A percentile compares a stretch with the other conserved stretches of the same genome.
Conservation (phyloP, 306 rosid species). For the Cucurbita pepo region DNA sequence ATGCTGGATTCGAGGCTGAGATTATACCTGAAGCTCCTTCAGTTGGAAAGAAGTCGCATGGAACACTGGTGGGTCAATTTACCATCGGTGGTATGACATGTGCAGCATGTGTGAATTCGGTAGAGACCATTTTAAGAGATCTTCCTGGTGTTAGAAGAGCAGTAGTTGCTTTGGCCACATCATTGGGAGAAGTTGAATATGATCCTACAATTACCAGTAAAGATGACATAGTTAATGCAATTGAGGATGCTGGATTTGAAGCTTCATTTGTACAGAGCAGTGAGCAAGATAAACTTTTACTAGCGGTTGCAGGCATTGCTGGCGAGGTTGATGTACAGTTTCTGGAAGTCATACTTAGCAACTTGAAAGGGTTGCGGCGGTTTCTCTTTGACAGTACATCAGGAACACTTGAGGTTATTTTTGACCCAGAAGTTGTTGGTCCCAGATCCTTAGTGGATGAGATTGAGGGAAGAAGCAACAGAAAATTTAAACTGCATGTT, state of each 20-base stretch:
- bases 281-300: slow-evolving; percentile 57
- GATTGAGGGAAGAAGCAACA: slow-evolving; percentile 51
- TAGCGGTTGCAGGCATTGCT: slow-evolving; percentile 56
- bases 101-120: slow-evolving; percentile 96
- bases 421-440: slow-evolving; percentile 70
- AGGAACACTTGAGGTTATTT: slow-evolving; percentile 51
- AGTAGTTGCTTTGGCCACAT: slow-evolving; percentile 86
- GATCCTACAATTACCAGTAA: slow-evolving; percentile 53
- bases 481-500: slow-evolving; percentile 54
- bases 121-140: slow-evolving; percentile 67
- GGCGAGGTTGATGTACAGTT: slow-evolving; percentile 38
- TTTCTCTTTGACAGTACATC: slow-evolving; percentile 44
- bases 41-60: slow-evolving; percentile 36
- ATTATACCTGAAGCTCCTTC: slow-evolving; percentile 59
- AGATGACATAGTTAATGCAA: slow-evolving; percentile 73
- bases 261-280: slow-evolving; percentile 73
- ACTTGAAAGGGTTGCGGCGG: slow-evolving; percentile 53
- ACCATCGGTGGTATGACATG: slow-evolving; percentile 95
- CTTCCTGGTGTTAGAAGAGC: slow-evolving; percentile 83
- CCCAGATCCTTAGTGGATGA: slow-evolving; percentile 83
- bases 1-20: slow-evolving; percentile 96
- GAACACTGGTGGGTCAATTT: slow-evolving; percentile 69
- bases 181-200: slow-evolving; percentile 84
- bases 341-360: slow-evolving; percentile 53
- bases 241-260: slow-evolving; percentile 94